Percentiles rank a stretch among this genome's conserved stretches.
Conservation (phyloP, 2,329 filamentous ascomycete genomes). For the Cercospora sp. region DNA sequence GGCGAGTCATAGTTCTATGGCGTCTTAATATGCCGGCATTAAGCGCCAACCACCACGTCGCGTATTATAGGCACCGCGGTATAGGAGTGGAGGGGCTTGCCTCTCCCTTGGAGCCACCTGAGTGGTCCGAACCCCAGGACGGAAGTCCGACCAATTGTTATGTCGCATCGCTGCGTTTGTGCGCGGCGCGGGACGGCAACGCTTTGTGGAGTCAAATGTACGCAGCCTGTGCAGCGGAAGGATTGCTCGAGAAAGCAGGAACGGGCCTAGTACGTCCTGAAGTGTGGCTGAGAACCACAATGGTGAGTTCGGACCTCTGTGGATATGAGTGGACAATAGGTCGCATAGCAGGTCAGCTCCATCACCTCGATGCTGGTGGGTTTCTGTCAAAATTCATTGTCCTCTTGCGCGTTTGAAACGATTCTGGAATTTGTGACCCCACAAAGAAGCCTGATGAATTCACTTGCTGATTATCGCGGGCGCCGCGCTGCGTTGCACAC, state of each 20-base stretch:
- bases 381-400: neutral
- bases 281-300: neutral
- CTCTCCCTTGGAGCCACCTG: neutral
- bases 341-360: neutral
- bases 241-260: neutral
- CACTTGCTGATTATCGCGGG: neutral
- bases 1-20: neutral
- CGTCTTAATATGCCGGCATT: constrained; percentile 1
- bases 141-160: neutral
- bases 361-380: neutral
- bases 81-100: neutral
- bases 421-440: neutral
- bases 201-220: neutral
- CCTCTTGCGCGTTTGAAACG: neutral
- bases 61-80: neutral
- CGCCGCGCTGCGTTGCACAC: neutral
- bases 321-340: neutral
- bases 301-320: neutral
- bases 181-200: neutral
- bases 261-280: neutral
- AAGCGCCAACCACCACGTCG: neutral
- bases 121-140: neutral
- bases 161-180: neutral
- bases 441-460: neutral
- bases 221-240: neutral